A percentile compares a stretch with the other conserved stretches of the same genome.
phyloP scores from a whole-genome alignment of 2,329 filamentous ascomycete species.

The Penicillium oxalicum region DNA sequence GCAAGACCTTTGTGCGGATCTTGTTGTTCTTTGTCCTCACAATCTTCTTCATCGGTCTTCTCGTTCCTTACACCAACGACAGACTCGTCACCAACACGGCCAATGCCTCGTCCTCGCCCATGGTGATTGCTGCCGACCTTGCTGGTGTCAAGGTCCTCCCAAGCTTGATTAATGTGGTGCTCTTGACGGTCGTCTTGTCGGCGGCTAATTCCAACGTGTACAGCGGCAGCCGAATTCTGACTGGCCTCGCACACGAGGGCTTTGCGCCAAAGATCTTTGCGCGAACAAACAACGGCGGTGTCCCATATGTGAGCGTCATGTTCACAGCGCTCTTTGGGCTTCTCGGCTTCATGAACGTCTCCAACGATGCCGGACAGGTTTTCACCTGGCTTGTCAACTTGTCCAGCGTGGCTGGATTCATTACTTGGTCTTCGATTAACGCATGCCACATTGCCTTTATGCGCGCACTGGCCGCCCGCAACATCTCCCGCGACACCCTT shows the following conservation, averaged over 20 bases:
- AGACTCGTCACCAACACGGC: constrained; percentile 41
- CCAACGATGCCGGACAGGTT: constrained; percentile 55
- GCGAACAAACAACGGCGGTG: constrained; percentile 36
- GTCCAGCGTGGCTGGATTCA: constrained; percentile 30
- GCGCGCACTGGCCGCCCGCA: constrained; percentile 50
- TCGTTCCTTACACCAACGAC: constrained; percentile 57
- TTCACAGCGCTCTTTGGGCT: constrained; percentile 51
- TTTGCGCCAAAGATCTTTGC: constrained; percentile 41
- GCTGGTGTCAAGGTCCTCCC: constrained; percentile 34
- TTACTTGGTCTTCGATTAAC: constrained; percentile 33
- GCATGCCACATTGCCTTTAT: constrained; percentile 61
- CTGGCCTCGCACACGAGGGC: constrained; percentile 52
- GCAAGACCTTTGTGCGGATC: constrained; percentile 69
- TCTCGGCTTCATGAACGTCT: constrained; percentile 64
- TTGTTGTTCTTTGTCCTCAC: constrained; percentile 49
- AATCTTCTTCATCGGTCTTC: constrained; percentile 61
- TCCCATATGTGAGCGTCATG: constrained; percentile 39
- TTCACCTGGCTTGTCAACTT: constrained; percentile 40
- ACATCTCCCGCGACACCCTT: constrained; percentile 51
- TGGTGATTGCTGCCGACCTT: constrained; percentile 39
- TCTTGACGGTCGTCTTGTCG: constrained; percentile 38
- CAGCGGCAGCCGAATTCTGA: constrained; percentile 58
- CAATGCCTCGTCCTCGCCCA: constrained; percentile 31
- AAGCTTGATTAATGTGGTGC: constrained; percentile 35
- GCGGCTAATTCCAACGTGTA: constrained; percentile 39